Percentiles rank a stretch among this genome's conserved stretches.
These are phyloP conservation scores for Alternaria gansuensis DNA, from an alignment of 2,329 filamentous ascomycete genomes.

Conservation along the genomic window DNA sequence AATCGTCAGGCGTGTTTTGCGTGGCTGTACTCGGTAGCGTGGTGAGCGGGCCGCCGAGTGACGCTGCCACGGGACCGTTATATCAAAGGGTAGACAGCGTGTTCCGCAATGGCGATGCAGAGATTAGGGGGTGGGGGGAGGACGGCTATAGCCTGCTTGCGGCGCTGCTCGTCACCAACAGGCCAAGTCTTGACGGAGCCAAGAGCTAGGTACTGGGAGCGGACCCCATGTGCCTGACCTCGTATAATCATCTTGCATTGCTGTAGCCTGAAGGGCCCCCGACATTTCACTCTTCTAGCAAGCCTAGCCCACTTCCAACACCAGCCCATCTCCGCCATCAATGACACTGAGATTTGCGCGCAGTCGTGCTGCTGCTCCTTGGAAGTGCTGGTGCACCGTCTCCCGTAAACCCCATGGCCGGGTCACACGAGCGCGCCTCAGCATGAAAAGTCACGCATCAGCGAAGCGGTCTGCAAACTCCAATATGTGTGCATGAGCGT, in stretches of 20 bases:
- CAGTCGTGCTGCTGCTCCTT: background rate
- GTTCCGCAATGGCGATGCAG: slow-evolving; percentile 5
- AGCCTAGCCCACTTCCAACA: background rate
- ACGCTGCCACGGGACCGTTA: slow-evolving; percentile 7
- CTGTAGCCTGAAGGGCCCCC: slow-evolving; percentile 1
- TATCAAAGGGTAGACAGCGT: background rate
- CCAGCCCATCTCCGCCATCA: background rate
- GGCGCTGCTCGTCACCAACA: slow-evolving; percentile 5
- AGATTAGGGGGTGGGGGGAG: slow-evolving; percentile 7
- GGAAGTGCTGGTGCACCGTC: background rate
- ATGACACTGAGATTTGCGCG: background rate
- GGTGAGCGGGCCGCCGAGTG: slow-evolving; percentile 25
- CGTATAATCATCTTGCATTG: slow-evolving; percentile 3
- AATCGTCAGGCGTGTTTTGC: slow-evolving; percentile 26
- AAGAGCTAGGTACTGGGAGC: slow-evolving; percentile 7
- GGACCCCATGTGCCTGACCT: slow-evolving; percentile 13
- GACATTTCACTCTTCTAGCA: background rate
- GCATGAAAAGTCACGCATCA: background rate
- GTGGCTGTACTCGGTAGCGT: slow-evolving; percentile 26
- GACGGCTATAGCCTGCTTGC: slow-evolving; percentile 7
- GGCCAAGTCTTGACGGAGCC: slow-evolving; percentile 8
- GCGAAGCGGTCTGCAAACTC: background rate
- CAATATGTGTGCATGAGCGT: background rate
- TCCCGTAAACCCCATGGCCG: background rate
- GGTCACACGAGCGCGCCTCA: background rate